phyloP scores from a whole-genome alignment of 306 rosid species.

The Sechiopsis laciniata region DNA sequence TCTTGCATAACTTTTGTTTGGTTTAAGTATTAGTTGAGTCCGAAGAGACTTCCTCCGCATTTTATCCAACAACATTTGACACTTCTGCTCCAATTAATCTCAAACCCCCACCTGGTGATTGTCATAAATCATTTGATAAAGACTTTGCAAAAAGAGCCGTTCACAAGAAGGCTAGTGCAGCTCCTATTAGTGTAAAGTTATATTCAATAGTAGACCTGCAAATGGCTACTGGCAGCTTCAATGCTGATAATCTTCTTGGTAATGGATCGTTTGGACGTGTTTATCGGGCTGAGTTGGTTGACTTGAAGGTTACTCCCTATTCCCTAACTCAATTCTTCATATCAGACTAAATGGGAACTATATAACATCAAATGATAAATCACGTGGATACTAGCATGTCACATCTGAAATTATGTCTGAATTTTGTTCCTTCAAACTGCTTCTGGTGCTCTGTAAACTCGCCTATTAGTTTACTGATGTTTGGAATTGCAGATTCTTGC shows the following conservation, averaged over 20 bases:
- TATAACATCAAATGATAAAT: neutral
- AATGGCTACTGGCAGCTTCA: conserved; percentile 94
- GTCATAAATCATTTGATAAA: conserved; percentile 68
- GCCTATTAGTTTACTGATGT: conserved; percentile 14
- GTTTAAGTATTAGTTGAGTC: conserved; percentile 26
- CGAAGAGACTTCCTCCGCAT: conserved; percentile 41
- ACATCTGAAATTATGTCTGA: neutral
- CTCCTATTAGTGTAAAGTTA: conserved; percentile 62
- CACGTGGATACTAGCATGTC: neutral
- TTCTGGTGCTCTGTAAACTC: neutral
- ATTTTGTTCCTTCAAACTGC: neutral
- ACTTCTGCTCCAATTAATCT: conserved; percentile 52
- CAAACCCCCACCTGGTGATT: conserved; percentile 85
- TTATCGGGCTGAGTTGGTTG: conserved; percentile 81
- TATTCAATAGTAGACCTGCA: conserved; percentile 92
- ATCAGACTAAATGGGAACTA: neutral
- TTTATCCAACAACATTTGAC: conserved; percentile 54
- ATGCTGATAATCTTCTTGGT: conserved; percentile 77
- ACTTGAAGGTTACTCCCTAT: conserved; percentile 59
- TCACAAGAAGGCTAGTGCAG: conserved; percentile 45
- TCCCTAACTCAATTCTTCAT: conserved; percentile 14
- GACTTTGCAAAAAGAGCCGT: conserved; percentile 49
- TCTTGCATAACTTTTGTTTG: neutral
- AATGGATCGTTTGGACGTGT: conserved; percentile 95
- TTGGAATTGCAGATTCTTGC: conserved; percentile 64